Percentiles rank a stretch among this genome's conserved stretches.
Conservation (phyloP, 495 filamentous ascomycete species). For the Daldinia vernicosa region DNA sequence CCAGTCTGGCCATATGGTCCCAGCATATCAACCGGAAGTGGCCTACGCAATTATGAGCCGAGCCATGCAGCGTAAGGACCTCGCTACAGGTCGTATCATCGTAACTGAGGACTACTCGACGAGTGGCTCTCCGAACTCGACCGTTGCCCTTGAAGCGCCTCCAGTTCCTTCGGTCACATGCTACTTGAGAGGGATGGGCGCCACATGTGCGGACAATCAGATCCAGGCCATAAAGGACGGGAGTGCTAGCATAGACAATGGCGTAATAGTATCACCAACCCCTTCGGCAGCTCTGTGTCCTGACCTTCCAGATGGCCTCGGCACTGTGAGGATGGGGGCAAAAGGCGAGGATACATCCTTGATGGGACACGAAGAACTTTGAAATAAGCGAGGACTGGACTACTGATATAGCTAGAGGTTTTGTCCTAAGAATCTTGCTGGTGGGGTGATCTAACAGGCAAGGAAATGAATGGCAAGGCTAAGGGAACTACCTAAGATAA, state of each 20-base stretch:
- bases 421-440: background rate
- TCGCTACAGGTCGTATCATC: slow-evolving; percentile 62
- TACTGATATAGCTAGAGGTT: background rate
- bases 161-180: slow-evolving; percentile 16
- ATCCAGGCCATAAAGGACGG: slow-evolving; percentile 26
- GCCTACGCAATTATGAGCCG: slow-evolving; percentile 57
- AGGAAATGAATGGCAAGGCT: background rate
- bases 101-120: slow-evolving; percentile 24
- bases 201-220: slow-evolving; percentile 38
- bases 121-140: slow-evolving; percentile 11
- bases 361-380: background rate
- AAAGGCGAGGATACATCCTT: background rate
- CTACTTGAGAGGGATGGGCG: slow-evolving; percentile 29
- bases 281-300: slow-evolving; percentile 22
- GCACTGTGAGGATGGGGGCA: background rate
- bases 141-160: slow-evolving; percentile 13
- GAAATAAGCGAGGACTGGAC: background rate
- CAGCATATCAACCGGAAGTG: slow-evolving; percentile 56
- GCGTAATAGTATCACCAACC: slow-evolving; percentile 18
- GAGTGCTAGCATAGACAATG: slow-evolving; percentile 26
- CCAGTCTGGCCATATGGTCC: slow-evolving; percentile 69
- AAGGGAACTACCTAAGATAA: too few species aligned
- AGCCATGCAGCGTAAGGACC: slow-evolving; percentile 60
- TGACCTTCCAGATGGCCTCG: background rate
- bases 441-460: background rate